Base-by-base conservation (phyloP, 2,329 filamentous ascomycete species). In the Sclerotinia trifoliorum region DNA sequence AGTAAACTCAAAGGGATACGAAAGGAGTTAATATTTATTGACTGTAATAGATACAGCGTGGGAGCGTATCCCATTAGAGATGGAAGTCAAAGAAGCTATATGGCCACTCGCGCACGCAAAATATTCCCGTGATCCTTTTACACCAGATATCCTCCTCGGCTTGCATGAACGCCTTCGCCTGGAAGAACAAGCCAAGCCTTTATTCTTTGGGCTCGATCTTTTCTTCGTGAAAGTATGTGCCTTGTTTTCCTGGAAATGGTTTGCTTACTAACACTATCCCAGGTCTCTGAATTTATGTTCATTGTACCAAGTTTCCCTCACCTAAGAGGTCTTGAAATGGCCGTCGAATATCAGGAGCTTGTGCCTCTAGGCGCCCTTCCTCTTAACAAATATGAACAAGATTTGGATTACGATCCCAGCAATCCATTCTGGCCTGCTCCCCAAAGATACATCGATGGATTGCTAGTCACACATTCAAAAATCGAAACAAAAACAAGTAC, bases 241-340 rank as follows among this genome's bases (percentile, higher is more conserved):
- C 26, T 5, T 39, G 39, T 32, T 44, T 7, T 24, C 35, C 21
- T 64, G 35, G 5, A 2, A 19, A 39, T 19, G 21, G n/a, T 19
- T 39, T 26, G 13, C 19, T 35, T 67, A 24, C 70, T 73, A 26
- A 74, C 48, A 51, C 8, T 8, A 44, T 15, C 54, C 1, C 71
- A 88, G 86, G 80, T 86, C 65, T 87, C 86, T 42, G 88, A 90
- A 72, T 81, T 90, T 68, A 83, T 90, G 79, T 84, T 81, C 71
- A 82, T 85, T 54, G 79, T 89, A 15, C 83, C 86, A 6, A 85
- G 79, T 65, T 81, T 86, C 67, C 82, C 86, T 42, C 87, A 90
- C 74, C 81, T 90, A 26, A 83, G 81, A 64, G 80, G 83, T 68
- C 73, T 89, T 65, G 82, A 81, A 72, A 80, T 90, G 63, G 80